Percentiles rank a stretch among this genome's conserved stretches.
Conservation (phyloP, 108 stramenopile species). For the Cafeteria roenbergensis region DNA sequence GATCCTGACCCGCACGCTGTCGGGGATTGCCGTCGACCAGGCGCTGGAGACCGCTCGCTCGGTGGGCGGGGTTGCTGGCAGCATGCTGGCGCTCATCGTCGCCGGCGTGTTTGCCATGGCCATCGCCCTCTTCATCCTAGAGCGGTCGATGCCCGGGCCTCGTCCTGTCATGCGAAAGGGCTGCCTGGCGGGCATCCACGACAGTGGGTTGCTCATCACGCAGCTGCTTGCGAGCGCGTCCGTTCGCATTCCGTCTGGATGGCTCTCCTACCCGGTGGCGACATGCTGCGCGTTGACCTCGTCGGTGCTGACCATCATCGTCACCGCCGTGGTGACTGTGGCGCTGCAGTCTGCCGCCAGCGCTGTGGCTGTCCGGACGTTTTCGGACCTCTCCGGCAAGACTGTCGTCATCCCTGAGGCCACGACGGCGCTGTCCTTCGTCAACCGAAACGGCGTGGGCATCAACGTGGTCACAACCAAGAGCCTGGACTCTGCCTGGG, state of each 20-base stretch:
- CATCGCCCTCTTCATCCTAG: background rate
- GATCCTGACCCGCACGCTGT: background rate
- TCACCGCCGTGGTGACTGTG: background rate
- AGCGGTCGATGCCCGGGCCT: background rate
- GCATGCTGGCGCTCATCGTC: no score
- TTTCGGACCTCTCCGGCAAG: background rate
- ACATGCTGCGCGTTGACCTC: background rate
- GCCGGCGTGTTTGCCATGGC: no score
- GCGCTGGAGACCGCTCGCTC: no score
- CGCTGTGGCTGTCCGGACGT: background rate
- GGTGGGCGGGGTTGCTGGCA: no score
- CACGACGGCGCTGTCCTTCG: background rate
- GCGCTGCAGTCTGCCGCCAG: background rate
- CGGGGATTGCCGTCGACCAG: background rate
- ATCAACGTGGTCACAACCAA: background rate
- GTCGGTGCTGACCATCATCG: background rate
- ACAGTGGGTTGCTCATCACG: background rate
- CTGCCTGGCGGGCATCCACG: background rate
- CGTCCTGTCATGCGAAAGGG: background rate
- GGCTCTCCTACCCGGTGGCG: background rate
- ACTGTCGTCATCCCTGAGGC: background rate
- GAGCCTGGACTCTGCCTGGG: background rate
- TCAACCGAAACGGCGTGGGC: background rate
- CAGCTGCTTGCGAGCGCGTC: background rate
- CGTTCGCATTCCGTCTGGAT: background rate